Percentiles rank a stretch among this genome's conserved stretches.
These are phyloP conservation scores for Nothophoma quercina DNA, from an alignment of 2,329 filamentous ascomycete genomes.

Conservation along the genomic window DNA sequence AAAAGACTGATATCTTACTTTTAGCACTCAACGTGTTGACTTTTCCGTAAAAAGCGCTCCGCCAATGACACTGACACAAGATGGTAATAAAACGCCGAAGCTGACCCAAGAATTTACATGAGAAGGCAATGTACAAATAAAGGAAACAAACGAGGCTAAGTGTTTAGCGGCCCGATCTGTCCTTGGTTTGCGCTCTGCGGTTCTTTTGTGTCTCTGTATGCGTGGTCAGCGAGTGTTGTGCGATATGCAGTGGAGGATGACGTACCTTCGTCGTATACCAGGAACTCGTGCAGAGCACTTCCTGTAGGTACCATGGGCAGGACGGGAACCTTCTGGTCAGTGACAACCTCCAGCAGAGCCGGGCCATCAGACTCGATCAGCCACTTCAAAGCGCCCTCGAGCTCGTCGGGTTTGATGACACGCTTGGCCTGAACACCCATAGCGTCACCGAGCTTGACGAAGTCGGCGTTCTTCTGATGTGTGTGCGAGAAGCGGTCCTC, in stretches of 20 bases:
- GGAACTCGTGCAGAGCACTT: conserved; percentile 87
- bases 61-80: conserved; percentile 1
- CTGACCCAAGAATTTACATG: conserved; percentile 31
- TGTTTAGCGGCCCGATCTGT: conserved; percentile 36
- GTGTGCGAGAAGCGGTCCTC: conserved; percentile 92
- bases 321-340: conserved; percentile 90
- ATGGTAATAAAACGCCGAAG: conserved; percentile 23
- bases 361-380: conserved; percentile 86
- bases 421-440: conserved; percentile 85
- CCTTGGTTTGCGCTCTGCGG: conserved; percentile 41
- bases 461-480: conserved; percentile 94
- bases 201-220: conserved; percentile 31
- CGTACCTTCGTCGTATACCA: conserved; percentile 83
- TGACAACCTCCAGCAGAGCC: conserved; percentile 88
- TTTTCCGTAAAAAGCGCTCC: conserved; percentile 7
- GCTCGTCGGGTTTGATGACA: conserved; percentile 76
- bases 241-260: not conserved
- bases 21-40: conserved; percentile 1
- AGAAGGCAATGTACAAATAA: conserved; percentile 21
- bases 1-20: conserved; percentile 13
- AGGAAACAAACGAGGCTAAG: not conserved
- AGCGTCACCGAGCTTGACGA: conserved; percentile 88
- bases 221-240: conserved; percentile 16
- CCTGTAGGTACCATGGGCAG: conserved; percentile 95
- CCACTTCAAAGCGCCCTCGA: conserved; percentile 82